Evolutionary conservation across 2,329 filamentous ascomycete species (phyloP), one percentile per base, ranked within the genome.

Genomic region (Penicillium corylophilum): DNA sequence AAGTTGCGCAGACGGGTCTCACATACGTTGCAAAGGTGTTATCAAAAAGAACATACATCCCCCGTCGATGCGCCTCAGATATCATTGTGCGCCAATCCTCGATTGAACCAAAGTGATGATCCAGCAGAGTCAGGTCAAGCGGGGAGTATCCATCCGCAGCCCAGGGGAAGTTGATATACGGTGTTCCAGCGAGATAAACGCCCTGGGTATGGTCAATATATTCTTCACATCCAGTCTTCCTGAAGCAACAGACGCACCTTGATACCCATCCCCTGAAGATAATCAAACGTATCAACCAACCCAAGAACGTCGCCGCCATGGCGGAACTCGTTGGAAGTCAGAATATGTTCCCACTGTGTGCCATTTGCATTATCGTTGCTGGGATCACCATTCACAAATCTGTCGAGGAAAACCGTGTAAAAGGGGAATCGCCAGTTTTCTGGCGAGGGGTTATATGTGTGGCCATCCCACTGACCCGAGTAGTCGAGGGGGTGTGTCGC

Each of bases 41-140:
- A 64, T 87, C 84, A 47, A 87, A 68, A 22, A 87, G 68, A 41
- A 86, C 82, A 67, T 85, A 86, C 83, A 87, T 86, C 48, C 76
- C 79, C 23, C 81, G 75, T 5, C 69, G 68, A 62, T 87, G 84
- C 13, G 86, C 82, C 46, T 82, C 82, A 16, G 77, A 71, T 48
- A 87, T 80, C 1, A 79, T 77, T 41, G 72, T 65, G 55, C 82
- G 77, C 82, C 83, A 86, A 49, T 75, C 70, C 18, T 77, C 66
- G 48, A 87, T 79, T 44, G 76, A 79, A 23, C 83, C 84, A 55
- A 81, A 82, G 61, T 87, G 84, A 39, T 77, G 74, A 62, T 87
- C 84, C 12, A 87, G 74, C 23, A 86, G 73, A 0, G 83, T 86
- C 35, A 84, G 77, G 59, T 87, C 84, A 29, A 85, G 65, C 15